phyloP scores from a whole-genome alignment of 768 basidiomycete species.

The Steccherinum ochraceum region DNA sequence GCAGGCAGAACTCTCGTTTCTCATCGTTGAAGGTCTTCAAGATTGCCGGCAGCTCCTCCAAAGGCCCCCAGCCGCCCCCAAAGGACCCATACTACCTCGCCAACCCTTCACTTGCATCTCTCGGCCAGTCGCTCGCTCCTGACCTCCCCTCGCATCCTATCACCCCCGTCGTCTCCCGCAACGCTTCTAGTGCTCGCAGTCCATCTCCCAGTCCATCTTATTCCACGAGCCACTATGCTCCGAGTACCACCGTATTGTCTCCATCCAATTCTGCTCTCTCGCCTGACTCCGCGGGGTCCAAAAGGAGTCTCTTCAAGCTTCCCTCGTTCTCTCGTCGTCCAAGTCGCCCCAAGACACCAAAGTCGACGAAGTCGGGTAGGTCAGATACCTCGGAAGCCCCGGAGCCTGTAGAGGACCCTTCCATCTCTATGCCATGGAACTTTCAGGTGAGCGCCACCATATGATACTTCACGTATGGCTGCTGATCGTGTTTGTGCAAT shows the following conservation, averaged over 20 bases:
- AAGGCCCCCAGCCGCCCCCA: conserved; percentile 56
- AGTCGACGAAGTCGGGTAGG: conserved; percentile 16
- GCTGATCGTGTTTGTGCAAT: neutral
- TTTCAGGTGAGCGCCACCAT: conserved; percentile 47
- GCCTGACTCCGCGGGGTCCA: conserved; percentile 18
- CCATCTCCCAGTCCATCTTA: conserved; percentile 20
- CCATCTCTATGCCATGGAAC: conserved; percentile 67
- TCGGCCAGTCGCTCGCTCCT: conserved; percentile 39
- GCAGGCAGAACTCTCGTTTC: conserved; percentile 30
- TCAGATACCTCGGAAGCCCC: conserved; percentile 11
- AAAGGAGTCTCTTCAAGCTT: conserved; percentile 31
- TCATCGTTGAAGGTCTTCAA: conserved; percentile 38
- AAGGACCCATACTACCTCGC: conserved; percentile 51
- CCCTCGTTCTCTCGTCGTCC: conserved; percentile 25
- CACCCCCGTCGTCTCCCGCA: conserved; percentile 24
- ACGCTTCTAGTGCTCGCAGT: conserved; percentile 21
- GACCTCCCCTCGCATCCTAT: conserved; percentile 26
- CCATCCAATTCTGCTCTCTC: conserved; percentile 16
- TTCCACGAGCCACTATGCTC: conserved; percentile 7
- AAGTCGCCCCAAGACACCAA: conserved; percentile 27
- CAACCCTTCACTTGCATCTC: conserved; percentile 34
- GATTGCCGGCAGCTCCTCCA: conserved; percentile 20
- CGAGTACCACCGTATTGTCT: conserved; percentile 13
- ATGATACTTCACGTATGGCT: conserved; percentile 1
- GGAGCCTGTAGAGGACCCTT: conserved; percentile 43